Evolutionary conservation across 2,329 filamentous ascomycete genomes (phyloP), one percentile per base, ranked within the genome.

Genomic region (Ophiostoma populinum): DNA sequence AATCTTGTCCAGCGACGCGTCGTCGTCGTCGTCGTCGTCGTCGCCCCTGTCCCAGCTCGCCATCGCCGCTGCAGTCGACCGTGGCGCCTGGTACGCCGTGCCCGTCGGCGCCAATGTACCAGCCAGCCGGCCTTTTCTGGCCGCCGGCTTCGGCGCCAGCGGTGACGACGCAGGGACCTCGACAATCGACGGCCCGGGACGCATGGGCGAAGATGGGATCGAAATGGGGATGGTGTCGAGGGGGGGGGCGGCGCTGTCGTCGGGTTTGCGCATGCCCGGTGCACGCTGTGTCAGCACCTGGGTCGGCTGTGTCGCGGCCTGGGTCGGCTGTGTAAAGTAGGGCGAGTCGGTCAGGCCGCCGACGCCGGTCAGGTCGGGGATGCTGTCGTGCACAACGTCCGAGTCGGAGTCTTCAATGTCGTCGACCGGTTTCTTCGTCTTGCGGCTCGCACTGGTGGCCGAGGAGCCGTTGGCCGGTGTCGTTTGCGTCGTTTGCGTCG

Each of bases 141-240:
- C 30, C 28, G 34, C 37, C 42, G 34, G 38, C 2, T 83, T 86
- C 21, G 38, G 36, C n/a, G 22, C 49, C 38, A 75, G 65, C 2
- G 85, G 86, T 1, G 87, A 94, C 3, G 86, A 94, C n/a, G 82
- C 81, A 20, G 78, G 75, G 3, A 94, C 86, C 53, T 93, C 86
- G 37, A 94, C 51, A 13, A 60, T 94, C 51, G 16, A 60, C 47
- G 22, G 59, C 58, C 18, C 8, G 25, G 5, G 36, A 29, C 9
- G 30, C 30, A 32, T 19, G 19, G 43, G 34, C 0, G 66, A 65
- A 17, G 56, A 55, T 29, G 52, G 24, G 28, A 55, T 36, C n/a
- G 37, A 29, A 6, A 42, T 19, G 7, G 35, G 22, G 9, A 35
- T 36, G 4, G 28, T 32, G 9, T 34, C 34, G 25, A 34, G 29